These are phyloP conservation scores for Gliomastix tumulicola DNA, from an alignment of 2,329 filamentous ascomycete species.

Conservation along the genomic window DNA sequence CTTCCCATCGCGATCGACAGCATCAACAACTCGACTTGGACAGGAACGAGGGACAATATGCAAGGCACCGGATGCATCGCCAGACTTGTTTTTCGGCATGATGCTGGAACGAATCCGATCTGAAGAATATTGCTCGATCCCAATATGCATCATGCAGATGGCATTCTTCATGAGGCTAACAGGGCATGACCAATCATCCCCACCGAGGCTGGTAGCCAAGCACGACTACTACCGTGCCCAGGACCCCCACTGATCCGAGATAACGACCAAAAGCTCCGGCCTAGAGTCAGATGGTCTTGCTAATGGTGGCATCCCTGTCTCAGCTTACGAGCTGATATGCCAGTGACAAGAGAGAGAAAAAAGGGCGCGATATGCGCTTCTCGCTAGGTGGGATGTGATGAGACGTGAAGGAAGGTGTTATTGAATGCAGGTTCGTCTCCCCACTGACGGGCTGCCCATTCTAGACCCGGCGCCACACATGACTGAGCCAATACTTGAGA, in stretches of 20 bases:
- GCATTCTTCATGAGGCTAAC: constrained; percentile 3
- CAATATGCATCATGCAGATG: constrained; percentile 18
- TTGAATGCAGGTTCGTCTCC: too few species aligned
- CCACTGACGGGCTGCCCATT: too few species aligned
- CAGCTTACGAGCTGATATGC: constrained; percentile 10
- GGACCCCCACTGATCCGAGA: too few species aligned
- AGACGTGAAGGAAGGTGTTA: too few species aligned
- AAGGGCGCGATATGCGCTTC: too few species aligned
- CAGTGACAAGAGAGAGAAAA: too few species aligned
- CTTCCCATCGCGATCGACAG: not conserved
- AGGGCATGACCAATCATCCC: constrained; percentile 14
- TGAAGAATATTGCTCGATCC: constrained; percentile 15
- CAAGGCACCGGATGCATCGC: constrained; percentile 3
- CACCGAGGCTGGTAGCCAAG: not conserved
- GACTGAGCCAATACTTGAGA: too few species aligned
- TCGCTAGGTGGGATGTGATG: too few species aligned
- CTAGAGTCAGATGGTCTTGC: constrained; percentile 18
- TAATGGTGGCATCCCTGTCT: constrained; percentile 20
- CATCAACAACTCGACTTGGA: too few species aligned
- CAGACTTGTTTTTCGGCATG: constrained; percentile 1
- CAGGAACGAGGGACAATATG: too few species aligned
- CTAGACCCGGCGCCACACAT: too few species aligned
- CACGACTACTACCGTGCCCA: constrained; percentile 4
- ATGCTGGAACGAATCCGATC: constrained; percentile 19
- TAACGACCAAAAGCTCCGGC: too few species aligned